Evolutionary conservation across 306 rosid species (phyloP).

Genomic region (Prunus fruticosa): DNA sequence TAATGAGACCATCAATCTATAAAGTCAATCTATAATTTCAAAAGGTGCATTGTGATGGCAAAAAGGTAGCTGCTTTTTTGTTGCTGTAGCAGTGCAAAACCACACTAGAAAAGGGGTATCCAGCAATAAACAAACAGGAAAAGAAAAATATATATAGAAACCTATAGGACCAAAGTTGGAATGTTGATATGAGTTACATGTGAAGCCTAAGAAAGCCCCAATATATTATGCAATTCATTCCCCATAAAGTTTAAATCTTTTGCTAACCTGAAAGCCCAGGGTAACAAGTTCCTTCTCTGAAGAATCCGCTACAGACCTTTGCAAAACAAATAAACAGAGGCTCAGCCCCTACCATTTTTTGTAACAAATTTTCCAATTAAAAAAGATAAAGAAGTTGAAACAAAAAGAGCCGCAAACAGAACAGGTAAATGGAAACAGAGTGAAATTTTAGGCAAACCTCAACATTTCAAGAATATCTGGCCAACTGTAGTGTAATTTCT

Average conservation of each 20-base stretch:
- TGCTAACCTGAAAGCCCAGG: conserved; percentile 88
- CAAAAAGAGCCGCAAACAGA: conserved; percentile 9
- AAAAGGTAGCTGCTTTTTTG: neutral
- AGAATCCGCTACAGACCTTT: conserved; percentile 90
- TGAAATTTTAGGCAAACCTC: conserved; percentile 56
- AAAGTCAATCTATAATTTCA: neutral
- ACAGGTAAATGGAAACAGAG: conserved; percentile 8
- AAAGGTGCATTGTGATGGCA: neutral
- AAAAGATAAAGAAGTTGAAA: conserved; percentile 20
- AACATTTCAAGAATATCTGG: conserved; percentile 84
- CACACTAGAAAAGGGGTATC: neutral
- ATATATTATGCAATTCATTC: neutral
- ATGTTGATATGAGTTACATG: neutral
- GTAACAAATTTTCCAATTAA: neutral
- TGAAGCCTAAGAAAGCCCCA: neutral
- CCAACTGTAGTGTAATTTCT: conserved; percentile 88
- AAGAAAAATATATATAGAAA: neutral
- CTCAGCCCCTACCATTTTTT: neutral
- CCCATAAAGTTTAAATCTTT: conserved; percentile 13
- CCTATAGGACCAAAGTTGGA: neutral
- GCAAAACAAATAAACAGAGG: neutral
- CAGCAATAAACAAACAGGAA: neutral
- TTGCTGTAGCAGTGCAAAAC: neutral
- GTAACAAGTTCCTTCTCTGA: conserved; percentile 91
- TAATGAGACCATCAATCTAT: neutral